Evolutionary conservation across 1,284 basidiomycete genomes (phyloP).

Genomic region (Pterulicium gracile): DNA sequence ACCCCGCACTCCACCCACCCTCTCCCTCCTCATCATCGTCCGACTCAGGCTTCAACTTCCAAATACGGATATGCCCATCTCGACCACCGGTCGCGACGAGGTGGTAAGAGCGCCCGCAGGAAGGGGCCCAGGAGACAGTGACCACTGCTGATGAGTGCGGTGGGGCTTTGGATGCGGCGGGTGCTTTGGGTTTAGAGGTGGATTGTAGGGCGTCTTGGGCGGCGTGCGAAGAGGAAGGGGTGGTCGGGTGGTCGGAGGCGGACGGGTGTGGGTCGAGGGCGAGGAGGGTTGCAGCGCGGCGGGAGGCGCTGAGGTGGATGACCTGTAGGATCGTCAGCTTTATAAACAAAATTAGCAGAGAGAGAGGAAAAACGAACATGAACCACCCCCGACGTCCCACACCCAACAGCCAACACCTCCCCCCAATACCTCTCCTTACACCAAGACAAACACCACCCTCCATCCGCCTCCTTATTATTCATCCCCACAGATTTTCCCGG

Average conservation of each 20-base stretch:
- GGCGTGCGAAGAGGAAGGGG: slow-evolving; percentile 7
- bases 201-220: slow-evolving; percentile 7
- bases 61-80: slow-evolving; percentile 82
- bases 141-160: slow-evolving; percentile 53
- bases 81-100: slow-evolving; percentile 81
- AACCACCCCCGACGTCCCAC: slow-evolving; percentile 61
- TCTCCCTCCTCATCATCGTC: slow-evolving; percentile 24
- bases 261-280: slow-evolving; percentile 29
- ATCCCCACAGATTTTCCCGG: slow-evolving; percentile 21
- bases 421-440: slow-evolving; percentile 94
- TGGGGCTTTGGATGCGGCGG: slow-evolving; percentile 11
- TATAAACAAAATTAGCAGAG: slow-evolving; percentile 3
- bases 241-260: slow-evolving; percentile 4
- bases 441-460: slow-evolving; percentile 89
- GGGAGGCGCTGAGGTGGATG: slow-evolving; percentile 47
- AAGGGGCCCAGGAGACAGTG: slow-evolving; percentile 83
- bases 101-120: slow-evolving; percentile 85
- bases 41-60: slow-evolving; percentile 59
- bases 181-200: slow-evolving; percentile 9
- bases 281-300: slow-evolving; percentile 31
- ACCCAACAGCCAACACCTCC: slow-evolving; percentile 69
- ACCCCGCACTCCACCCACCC: slow-evolving; percentile 53
- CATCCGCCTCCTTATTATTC: slow-evolving; percentile 69
- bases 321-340: slow-evolving; percentile 25
- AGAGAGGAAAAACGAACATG: slow-evolving; percentile 39